Conservation (phyloP, 192 early-diverging fungal genomes). For the Phlyctochytrium planicorne region DNA sequence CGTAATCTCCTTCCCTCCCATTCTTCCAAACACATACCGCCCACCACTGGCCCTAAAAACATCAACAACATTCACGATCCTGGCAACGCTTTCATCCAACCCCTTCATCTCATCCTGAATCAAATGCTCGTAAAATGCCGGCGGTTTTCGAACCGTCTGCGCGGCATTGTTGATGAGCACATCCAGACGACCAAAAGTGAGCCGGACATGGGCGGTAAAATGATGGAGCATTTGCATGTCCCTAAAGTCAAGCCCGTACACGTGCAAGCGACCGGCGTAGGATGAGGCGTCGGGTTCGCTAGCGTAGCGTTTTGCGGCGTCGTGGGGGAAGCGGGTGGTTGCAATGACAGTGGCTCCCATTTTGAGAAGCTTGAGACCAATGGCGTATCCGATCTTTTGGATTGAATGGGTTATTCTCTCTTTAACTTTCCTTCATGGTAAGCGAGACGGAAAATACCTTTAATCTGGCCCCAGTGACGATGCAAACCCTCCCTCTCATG, state of each 20-base stretch:
- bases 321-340: slow-evolving; percentile 57
- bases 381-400: slow-evolving; percentile 51
- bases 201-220: slow-evolving; percentile 46
- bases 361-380: slow-evolving; percentile 52
- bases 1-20: slow-evolving; percentile 6
- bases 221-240: slow-evolving; percentile 53
- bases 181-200: slow-evolving; percentile 41
- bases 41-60: slow-evolving; percentile 33
- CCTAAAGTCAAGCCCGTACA: slow-evolving; percentile 58
- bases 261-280: slow-evolving; percentile 38
- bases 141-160: slow-evolving; percentile 58
- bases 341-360: slow-evolving; percentile 56
- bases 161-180: slow-evolving; percentile 64
- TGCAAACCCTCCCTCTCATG: slow-evolving; percentile 49
- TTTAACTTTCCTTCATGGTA: slow-evolving; percentile 3
- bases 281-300: slow-evolving; percentile 40
- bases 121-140: slow-evolving; percentile 55
- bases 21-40: slow-evolving; percentile 38
- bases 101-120: slow-evolving; percentile 38
- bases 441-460: slow-evolving; percentile 31
- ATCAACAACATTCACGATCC: slow-evolving; percentile 39
- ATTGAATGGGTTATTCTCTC: not conserved
- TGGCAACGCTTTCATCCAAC: slow-evolving; percentile 19
- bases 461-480: slow-evolving; percentile 57
- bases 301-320: slow-evolving; percentile 48